A percentile compares a stretch with the other conserved stretches of the same genome.
Conservation (phyloP, 768 basidiomycete genomes). For the Leccinum boreale region DNA sequence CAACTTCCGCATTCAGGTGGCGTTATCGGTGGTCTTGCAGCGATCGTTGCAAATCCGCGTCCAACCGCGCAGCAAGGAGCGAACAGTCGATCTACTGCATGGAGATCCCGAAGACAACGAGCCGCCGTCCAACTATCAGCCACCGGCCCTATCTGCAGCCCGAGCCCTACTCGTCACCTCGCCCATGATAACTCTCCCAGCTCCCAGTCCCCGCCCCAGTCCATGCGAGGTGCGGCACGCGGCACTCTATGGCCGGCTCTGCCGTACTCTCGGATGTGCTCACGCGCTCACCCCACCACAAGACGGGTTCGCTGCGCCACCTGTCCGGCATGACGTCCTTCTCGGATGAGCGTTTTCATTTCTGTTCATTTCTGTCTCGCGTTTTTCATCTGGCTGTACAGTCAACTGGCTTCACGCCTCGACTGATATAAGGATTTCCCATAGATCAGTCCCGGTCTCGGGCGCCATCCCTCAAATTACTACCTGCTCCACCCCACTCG, state of each 20-base stretch:
- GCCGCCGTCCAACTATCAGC: conserved; percentile 41
- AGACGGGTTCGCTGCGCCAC: conserved; percentile 8
- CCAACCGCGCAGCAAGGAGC: conserved; percentile 46
- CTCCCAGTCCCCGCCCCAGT: conserved; percentile 14
- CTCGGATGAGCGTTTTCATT: conserved; percentile 35
- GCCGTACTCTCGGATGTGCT: conserved; percentile 17
- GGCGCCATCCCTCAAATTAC: too few relatives aligned
- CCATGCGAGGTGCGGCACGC: conserved; percentile 12
- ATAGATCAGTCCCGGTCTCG: too few relatives aligned
- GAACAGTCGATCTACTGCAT: conserved; percentile 63
- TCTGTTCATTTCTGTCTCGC: not conserved
- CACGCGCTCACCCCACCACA: conserved; percentile 22
- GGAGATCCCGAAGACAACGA: conserved; percentile 51
- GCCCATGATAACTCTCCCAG: conserved; percentile 22
- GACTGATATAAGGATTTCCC: too few relatives aligned
- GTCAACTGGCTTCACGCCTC: too few relatives aligned
- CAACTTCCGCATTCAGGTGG: conserved; percentile 37
- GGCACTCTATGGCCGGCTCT: conserved; percentile 19
- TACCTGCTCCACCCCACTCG: too few relatives aligned
- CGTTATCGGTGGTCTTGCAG: conserved; percentile 54
- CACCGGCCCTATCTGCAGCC: conserved; percentile 60
- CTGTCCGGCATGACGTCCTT: conserved; percentile 22
- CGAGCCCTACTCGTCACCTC: conserved; percentile 46
- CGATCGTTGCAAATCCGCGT: too few relatives aligned
- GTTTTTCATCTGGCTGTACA: not conserved